Evolutionary conservation across 1,284 basidiomycete genomes (phyloP), one percentile per base, ranked within the genome.

Genomic region (Puccinia triticina): DNA sequence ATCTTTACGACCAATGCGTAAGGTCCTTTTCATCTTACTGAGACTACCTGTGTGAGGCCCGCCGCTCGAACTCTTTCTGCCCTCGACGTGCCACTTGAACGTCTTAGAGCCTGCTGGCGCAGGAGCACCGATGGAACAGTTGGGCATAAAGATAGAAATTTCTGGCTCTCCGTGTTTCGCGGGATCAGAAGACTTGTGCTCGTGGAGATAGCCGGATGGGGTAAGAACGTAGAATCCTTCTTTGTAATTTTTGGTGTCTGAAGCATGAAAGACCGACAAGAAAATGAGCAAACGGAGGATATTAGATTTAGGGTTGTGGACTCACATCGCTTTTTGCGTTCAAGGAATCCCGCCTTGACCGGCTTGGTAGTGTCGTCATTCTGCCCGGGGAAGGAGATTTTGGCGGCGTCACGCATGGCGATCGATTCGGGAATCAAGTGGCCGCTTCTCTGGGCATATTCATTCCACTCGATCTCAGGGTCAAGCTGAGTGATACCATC

Each of bases 391-490:
- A 85, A 86, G 59, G 77, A 40, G 79, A 86, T 83, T n/a, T 84
- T 83, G 1, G 75, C 46, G 69, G 83, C 48, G 34, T 84, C 83
- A 50, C 85, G 85, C 18, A 82, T 55, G 23, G 84, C 83, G 34
- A 84, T 83, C 66, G 85, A 95, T 1, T 97, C 97, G 88, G 98
- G 95, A 84, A 99, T 91, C 29, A 99, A 91, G 88, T 99, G 96
- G 88, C 98, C 96, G 53, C 92, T 93, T 74, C 96, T 91, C 0
- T 94, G 94, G 26, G 94, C 93, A 88, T 99, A 99, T 23, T 94
- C 91, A 85, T 98, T 94, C 96, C 96, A 99, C 88, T 99, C 97
- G 83, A 93, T 90, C 87, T 98, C 95, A 4, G 97, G 93, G 82
- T 93, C 92, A 83, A 99, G 91, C 53, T 92, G 90, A 66, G 92